Base-by-base conservation (phyloP, 116 monocot genomes). In the Phalaenopsis hybrid region DNA sequence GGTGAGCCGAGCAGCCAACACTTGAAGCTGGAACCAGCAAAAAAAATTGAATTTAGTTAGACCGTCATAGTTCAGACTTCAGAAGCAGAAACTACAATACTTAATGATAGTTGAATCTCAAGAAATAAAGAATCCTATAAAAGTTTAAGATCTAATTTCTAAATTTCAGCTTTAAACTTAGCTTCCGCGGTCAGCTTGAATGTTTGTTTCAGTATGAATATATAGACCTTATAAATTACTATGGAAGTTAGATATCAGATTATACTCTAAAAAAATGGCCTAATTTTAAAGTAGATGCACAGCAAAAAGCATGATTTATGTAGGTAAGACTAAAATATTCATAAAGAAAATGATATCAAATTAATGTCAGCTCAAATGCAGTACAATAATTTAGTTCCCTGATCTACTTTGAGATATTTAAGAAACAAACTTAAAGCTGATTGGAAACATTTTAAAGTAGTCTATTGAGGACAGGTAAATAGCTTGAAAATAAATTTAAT, bases 11-110 rank as follows among this genome's bases (percentile, higher is more conserved):
- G 81, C 28, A 15, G 87, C 91, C 72, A 95, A 81, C 44, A 84
- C 85, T 95, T 93, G 93, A 84, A 92, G 81, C 95, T 95, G 85
- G 55, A 80, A 33, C 45, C 44, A 48, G 9, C 48, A 21, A 15
- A 21, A 76, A 31, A 48, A 31, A 48, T 8, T 65, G 65, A 65
- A 65, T 23, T 65, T 21, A 17, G 65, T 8, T 13, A 69, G 4
- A 44, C 74, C 34, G 43, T 43, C 44, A 41, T 43, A 74, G 74
- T 37, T 37, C 44, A 44, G 2, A 44, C 41, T 37, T 13, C 44
- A 44, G 1, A 44, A 74, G 74, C 44, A 16, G 16, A 65, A 65
- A 65, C 7, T 6, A 65, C 65, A 65, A 23, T 65, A 23, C 25
- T 65, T 1, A 12, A 65, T 21, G 65, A 65, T 28, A 69, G 23